These are phyloP conservation scores for Capsicum rhomboideum DNA, from an alignment of 257 asterid genomes.

Conservation along the genomic window DNA sequence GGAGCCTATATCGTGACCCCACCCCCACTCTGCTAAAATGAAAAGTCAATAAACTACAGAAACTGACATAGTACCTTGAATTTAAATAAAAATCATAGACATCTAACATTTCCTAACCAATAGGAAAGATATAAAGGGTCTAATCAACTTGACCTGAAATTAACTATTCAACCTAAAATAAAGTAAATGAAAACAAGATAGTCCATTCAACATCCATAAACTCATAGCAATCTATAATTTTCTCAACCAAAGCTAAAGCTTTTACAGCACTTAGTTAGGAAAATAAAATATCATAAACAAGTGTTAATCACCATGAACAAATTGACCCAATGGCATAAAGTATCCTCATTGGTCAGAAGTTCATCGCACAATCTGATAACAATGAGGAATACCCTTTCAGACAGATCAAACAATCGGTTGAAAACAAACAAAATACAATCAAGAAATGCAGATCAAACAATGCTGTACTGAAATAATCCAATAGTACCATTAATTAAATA, in stretches of 20 bases:
- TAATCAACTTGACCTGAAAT: neutral
- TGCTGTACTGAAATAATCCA: slow-evolving; percentile 3
- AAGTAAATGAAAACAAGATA: neutral
- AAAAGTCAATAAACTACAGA: neutral
- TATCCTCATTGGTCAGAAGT: neutral
- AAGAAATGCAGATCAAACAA: slow-evolving; percentile 1
- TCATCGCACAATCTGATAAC: neutral
- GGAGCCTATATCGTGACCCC: neutral
- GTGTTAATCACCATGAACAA: neutral
- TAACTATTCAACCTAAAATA: neutral
- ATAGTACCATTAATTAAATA: slow-evolving; percentile 49
- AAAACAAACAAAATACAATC: slow-evolving; percentile 3
- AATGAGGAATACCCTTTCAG: neutral
- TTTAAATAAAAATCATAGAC: neutral
- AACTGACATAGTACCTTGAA: neutral
- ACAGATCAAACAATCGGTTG: neutral
- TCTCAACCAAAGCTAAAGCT: neutral
- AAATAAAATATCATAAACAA: neutral
- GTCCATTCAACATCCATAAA: neutral
- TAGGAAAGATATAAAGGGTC: neutral
- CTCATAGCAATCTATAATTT: neutral
- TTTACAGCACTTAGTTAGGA: neutral
- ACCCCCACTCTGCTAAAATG: neutral
- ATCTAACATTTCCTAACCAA: neutral
- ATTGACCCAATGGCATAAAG: neutral